Conservation (phyloP, 805 yeast species). For the Danielozyma ontarioensis region DNA sequence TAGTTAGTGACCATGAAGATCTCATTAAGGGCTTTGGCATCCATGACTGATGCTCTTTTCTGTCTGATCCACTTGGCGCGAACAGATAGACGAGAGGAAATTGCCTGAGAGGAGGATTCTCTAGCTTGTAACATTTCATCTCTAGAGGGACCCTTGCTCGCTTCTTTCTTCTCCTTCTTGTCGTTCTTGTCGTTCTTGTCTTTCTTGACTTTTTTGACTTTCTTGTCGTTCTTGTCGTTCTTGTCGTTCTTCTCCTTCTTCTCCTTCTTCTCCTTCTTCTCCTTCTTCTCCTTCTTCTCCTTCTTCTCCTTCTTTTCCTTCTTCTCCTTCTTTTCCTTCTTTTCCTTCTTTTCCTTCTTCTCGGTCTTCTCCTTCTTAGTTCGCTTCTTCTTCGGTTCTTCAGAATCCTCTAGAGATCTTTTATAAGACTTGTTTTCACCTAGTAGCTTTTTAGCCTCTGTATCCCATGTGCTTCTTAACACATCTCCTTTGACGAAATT, state of each 20-base stretch:
- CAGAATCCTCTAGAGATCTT: constrained; percentile 17
- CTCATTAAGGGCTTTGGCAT: constrained; percentile 82
- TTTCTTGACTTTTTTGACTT: constrained; percentile 19
- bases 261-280: constrained; percentile 11
- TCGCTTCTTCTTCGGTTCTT: constrained; percentile 18
- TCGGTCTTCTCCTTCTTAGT: constrained; percentile 15
- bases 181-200: constrained; percentile 15
- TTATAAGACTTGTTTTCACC: constrained; percentile 11
- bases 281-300: constrained; percentile 15
- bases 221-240: constrained; percentile 18
- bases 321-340: constrained; percentile 18
- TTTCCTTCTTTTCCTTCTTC: constrained; percentile 12
- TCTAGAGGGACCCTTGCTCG: constrained; percentile 9
- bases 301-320: constrained; percentile 16
- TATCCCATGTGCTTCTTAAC: constrained; percentile 78
- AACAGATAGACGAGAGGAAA: constrained; percentile 45
- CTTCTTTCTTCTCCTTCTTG: constrained; percentile 32
- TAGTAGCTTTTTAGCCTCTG: constrained; percentile 31
- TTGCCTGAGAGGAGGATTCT: constrained; percentile 43
- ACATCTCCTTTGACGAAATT: constrained; percentile 83
- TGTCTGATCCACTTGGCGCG: constrained; percentile 86
- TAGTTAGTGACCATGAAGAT: constrained; percentile 78
- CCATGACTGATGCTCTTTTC: constrained; percentile 88
- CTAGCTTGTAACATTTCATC: constrained; percentile 28
- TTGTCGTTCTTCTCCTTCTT: constrained; percentile 21